phyloP scores from a whole-genome alignment of 495 filamentous ascomycete species.

The Haplographium delicatum region DNA sequence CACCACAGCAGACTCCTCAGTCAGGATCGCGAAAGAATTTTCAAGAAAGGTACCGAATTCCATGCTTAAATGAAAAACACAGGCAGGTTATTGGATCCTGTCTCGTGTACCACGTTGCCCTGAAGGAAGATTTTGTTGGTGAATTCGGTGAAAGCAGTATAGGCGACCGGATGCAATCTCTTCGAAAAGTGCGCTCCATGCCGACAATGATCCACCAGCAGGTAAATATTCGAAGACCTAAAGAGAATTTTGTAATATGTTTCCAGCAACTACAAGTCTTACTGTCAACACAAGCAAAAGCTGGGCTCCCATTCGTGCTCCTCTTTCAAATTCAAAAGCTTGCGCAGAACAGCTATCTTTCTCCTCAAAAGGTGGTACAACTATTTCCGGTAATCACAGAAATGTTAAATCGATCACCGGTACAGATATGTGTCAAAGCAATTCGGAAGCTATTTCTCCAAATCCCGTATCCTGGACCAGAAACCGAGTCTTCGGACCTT shows the following conservation, averaged over 20 bases:
- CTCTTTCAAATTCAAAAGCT: conserved; percentile 48
- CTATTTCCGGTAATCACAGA: conserved; percentile 32
- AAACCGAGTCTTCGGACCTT: conserved; percentile 40
- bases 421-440: conserved; percentile 36
- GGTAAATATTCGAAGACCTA: neutral
- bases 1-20: conserved; percentile 16
- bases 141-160: neutral
- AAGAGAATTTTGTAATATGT: neutral
- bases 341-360: conserved; percentile 45
- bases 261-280: neutral
- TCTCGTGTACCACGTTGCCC: conserved; percentile 26
- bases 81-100: conserved; percentile 23
- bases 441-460: conserved; percentile 41
- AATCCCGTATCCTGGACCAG: conserved; percentile 45
- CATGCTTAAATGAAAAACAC: conserved; percentile 23
- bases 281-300: neutral
- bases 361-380: conserved; percentile 35
- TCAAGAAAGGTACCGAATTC: conserved; percentile 32
- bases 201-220: conserved; percentile 6
- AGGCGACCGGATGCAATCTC: neutral
- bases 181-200: neutral
- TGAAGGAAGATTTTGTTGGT: neutral
- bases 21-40: conserved; percentile 1
- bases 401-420: conserved; percentile 16
- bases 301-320: conserved; percentile 11